A percentile compares a stretch with the other conserved stretches of the same genome.
Evolutionary conservation across 2,329 filamentous ascomycete genomes (phyloP).

Genomic region (Aspergillus fumigatus): DNA sequence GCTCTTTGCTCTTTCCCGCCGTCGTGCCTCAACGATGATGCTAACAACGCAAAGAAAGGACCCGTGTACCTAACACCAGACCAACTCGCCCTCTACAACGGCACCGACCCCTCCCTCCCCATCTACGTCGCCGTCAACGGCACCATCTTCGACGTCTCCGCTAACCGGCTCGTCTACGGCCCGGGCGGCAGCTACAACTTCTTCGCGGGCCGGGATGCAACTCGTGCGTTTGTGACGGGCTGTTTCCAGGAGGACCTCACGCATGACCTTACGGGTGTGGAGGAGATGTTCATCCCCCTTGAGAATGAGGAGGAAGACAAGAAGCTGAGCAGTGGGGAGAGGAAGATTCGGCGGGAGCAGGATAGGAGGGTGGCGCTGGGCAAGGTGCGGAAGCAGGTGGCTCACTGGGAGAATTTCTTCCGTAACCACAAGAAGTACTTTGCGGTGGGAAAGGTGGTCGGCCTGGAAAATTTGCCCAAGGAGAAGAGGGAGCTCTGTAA

Average conservation of each 20-base stretch:
- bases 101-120: slow-evolving; percentile 67
- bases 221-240: slow-evolving; percentile 83
- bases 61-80: slow-evolving; percentile 69
- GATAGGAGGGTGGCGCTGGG: slow-evolving; percentile 63
- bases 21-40: background rate
- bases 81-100: slow-evolving; percentile 72
- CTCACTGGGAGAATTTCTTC: slow-evolving; percentile 84
- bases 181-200: slow-evolving; percentile 81
- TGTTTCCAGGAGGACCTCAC: slow-evolving; percentile 86
- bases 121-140: slow-evolving; percentile 83
- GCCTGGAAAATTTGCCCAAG: slow-evolving; percentile 33
- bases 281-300: slow-evolving; percentile 73
- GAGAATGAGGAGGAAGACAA: slow-evolving; percentile 51
- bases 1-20: background rate
- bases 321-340: slow-evolving; percentile 32
- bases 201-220: slow-evolving; percentile 83
- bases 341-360: slow-evolving; percentile 52
- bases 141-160: slow-evolving; percentile 61
- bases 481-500: slow-evolving; percentile 65
- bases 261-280: slow-evolving; percentile 78
- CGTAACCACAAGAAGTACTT: slow-evolving; percentile 73
- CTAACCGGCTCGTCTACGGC: slow-evolving; percentile 59
- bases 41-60: slow-evolving; percentile 35
- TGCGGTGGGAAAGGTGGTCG: slow-evolving; percentile 69
- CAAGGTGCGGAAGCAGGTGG: slow-evolving; percentile 62